Evolutionary conservation across 371 early-diverging fungal genomes (phyloP), one percentile per base, ranked within the genome.

Genomic region (Cokeromyces recurvatus): DNA sequence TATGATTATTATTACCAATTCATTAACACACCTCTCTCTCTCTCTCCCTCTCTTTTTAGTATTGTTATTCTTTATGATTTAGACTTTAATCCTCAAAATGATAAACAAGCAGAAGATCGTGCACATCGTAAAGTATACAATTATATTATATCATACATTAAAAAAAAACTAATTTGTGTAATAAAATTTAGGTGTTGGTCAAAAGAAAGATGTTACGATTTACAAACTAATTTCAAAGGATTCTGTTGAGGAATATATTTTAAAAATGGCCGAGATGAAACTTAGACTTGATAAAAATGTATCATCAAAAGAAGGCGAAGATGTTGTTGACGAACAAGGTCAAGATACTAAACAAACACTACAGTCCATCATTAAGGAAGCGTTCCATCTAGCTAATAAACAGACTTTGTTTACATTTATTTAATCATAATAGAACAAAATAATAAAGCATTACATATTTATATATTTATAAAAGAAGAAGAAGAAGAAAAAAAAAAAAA

Each of bases 71-170:
- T 97, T 45, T 89, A 89, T 61, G 96, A 95, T 55, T 65, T 88
- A 37, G 98, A 96, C 47, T 93, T 88, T 64, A 98, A 97, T 57
- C 97, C 98, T 1, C 94, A 94, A 53, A 95, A 95, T 62, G 97
- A 96, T 64, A 79, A 84, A 24, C 97, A 98, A 71, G 97, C 95
- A 0, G 91, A 91, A 76, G 94, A 92, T 56, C 79, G 93, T 10
- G 92, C 91, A 1, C 94, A 92, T 61, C 83, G 86, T 72, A 68
- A 66, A 68, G 59, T n/a, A n/a, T n/a, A n/a, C n/a, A n/a, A n/a
- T n/a, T n/a, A 8, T 2, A 24, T 14, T 15, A 17, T 32, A 17
- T 31, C 11, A 24, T 14, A 22, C 11, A 32, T 14, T 27, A 34
- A 32, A 19, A 25, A 29, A 20, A 0, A 11, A 29, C 11, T 34